phyloP scores from a whole-genome alignment of 306 rosid genomes.

The Styphnolobium japonicum region DNA sequence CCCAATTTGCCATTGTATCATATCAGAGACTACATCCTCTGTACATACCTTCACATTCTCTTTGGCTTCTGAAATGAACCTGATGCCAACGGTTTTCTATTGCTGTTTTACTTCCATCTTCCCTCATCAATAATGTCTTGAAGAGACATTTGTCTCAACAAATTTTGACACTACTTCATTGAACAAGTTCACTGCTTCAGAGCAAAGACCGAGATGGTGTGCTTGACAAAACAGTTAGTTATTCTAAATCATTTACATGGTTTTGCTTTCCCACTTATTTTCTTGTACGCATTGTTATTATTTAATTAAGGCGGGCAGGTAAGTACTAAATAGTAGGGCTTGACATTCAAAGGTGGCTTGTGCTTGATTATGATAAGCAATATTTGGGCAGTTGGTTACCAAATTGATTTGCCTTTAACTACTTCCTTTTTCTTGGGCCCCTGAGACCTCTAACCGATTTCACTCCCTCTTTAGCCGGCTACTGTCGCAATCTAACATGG shows the following conservation, averaged over 20 bases:
- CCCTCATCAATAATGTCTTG: background rate
- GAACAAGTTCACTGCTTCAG: background rate
- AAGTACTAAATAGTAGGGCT: background rate
- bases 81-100: background rate
- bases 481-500: background rate
- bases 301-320: background rate
- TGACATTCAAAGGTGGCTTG: background rate
- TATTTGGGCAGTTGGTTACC: slow-evolving; percentile 32
- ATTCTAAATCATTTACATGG: background rate
- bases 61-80: background rate
- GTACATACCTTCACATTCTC: too few relatives aligned
- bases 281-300: too few relatives aligned
- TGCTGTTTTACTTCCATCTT: background rate
- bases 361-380: background rate
- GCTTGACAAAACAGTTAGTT: background rate
- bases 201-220: background rate
- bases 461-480: background rate
- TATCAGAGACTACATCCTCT: too few relatives aligned
- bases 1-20: too few relatives aligned
- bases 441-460: background rate
- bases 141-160: background rate
- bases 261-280: background rate
- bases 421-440: slow-evolving; percentile 14
- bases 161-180: background rate
- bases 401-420: slow-evolving; percentile 42